A percentile compares a stretch with the other conserved stretches of the same genome.
phyloP scores from a whole-genome alignment of 164 flowering plant species.

The Malania oleifera region DNA sequence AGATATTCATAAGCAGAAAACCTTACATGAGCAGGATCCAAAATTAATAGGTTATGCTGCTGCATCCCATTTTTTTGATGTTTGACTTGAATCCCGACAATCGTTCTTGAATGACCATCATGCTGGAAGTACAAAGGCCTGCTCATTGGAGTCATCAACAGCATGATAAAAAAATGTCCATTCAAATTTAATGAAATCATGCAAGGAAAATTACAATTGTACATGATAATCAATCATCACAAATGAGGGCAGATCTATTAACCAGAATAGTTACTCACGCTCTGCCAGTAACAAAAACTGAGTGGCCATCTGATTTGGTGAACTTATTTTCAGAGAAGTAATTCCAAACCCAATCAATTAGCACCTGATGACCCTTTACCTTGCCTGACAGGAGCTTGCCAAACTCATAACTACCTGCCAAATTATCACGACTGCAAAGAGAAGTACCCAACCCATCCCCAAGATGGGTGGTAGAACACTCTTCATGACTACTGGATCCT shows the following conservation, averaged over 20 bases:
- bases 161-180: too few relatives aligned
- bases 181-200: too few relatives aligned
- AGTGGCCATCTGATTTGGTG: conserved; percentile 14
- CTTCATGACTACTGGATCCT: conserved; percentile 12
- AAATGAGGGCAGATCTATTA: not conserved
- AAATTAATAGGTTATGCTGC: conserved; percentile 51
- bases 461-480: not conserved
- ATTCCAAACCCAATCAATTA: conserved; percentile 83
- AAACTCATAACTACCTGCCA: not conserved
- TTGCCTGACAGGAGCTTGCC: conserved; percentile 8
- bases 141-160: conserved; percentile 18
- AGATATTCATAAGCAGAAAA: conserved; percentile 8
- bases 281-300: conserved; percentile 51
- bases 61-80: conserved; percentile 32
- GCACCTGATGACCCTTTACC: conserved; percentile 43
- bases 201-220: not conserved
- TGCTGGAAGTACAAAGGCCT: conserved; percentile 96
- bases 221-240: not conserved
- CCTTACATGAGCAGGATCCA: conserved; percentile 85
- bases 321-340: conserved; percentile 49
- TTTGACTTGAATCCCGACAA: conserved; percentile 75
- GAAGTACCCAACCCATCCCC: conserved; percentile 1
- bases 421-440: not conserved
- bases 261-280: conserved; percentile 38
- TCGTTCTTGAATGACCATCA: conserved; percentile 90